Evolutionary conservation across 495 filamentous ascomycete genomes (phyloP).

Genomic region (Lophiostoma macrostomum): DNA sequence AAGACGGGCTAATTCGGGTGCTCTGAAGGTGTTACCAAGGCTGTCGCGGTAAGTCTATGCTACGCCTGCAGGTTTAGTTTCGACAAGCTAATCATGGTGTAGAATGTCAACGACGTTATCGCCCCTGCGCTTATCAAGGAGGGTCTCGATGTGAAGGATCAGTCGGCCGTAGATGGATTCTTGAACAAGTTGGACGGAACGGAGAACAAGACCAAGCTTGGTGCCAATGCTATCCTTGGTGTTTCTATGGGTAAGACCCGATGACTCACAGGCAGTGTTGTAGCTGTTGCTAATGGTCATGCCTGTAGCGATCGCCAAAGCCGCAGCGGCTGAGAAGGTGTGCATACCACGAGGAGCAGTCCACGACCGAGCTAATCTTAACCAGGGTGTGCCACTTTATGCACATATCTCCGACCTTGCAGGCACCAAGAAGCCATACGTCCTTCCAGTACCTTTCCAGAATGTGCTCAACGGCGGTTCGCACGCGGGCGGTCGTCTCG

Average conservation of each 20-base stretch:
- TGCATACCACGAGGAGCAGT: background rate
- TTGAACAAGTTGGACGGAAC: slow-evolving; percentile 95
- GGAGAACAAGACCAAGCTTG: slow-evolving; percentile 94
- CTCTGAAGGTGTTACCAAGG: slow-evolving; percentile 71
- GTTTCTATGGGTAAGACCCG: too few relatives aligned
- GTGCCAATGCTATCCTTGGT: slow-evolving; percentile 98
- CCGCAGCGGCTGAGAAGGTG: slow-evolving; percentile 94
- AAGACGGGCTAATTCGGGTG: slow-evolving; percentile 11
- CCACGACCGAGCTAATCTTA: slow-evolving; percentile 2
- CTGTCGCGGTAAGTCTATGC: too few relatives aligned
- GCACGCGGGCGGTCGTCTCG: slow-evolving; percentile 96
- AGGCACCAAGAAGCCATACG: slow-evolving; percentile 99
- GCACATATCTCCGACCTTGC: slow-evolving; percentile 97
- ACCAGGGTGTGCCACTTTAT: slow-evolving; percentile 83
- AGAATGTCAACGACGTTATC: slow-evolving; percentile 95
- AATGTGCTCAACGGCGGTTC: slow-evolving; percentile 99
- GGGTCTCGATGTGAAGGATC: slow-evolving; percentile 95
- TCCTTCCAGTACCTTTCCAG: slow-evolving; percentile 98
- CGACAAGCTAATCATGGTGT: too few relatives aligned
- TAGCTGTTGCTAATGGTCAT: too few relatives aligned
- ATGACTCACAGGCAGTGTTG: too few relatives aligned
- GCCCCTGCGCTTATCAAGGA: slow-evolving; percentile 88
- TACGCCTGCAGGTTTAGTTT: too few relatives aligned
- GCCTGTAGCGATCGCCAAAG: slow-evolving; percentile 98
- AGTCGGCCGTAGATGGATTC: slow-evolving; percentile 88